Base-by-base conservation (phyloP, 495 filamentous ascomycete genomes). In the Hypoxylon crocopeplum region DNA sequence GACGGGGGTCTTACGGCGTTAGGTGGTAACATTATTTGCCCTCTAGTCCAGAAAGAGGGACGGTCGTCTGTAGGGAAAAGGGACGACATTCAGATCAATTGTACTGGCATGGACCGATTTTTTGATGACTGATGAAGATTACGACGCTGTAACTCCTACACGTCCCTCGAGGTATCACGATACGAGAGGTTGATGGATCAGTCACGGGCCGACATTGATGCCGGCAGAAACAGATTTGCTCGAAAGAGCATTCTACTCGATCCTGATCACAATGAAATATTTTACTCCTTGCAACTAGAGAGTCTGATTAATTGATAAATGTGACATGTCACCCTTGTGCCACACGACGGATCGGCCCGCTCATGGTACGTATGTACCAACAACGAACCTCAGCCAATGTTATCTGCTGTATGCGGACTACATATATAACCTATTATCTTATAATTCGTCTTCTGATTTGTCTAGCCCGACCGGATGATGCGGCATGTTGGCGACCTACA, bases 101-200 rank as follows among this genome's bases (percentile, higher is more conserved):
- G 5, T 32, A 12, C 46, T 33, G 33, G 5, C 1, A 48, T 22
- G 42, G 42, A 12, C n/a, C 42, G 36, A 13, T 16, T 30, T 10
- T 30, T 56, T 11, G n/a, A 61, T 39, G 62, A 61, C 56, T 66
- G 62, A 57, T 47, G 62, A 66, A 61, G 56, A 61, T 66, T 60
- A 61, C 51, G 56, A 66, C 20, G 48, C 7, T 19, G 50, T 60
- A 66, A 66, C 51, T 61, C 51, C 42, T 50, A 66, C 46, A 60
- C 62, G 62, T 66, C 56, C 62, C 62, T 56, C 51, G 8, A 61
- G 50, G 53, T 32, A 49, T 22, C 40, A 19, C 29, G 10, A 30
- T 12, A 50, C 20, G 16, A 52, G 56, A 61, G 62, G 62, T 66
- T 61, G 56, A 66, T 61, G 62, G 62, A 33, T 66, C 62, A 61